A percentile compares a stretch with the other conserved stretches of the same genome.
phyloP scores from a whole-genome alignment of 1,139 yeast species.

The Taphrina wiesneri region DNA sequence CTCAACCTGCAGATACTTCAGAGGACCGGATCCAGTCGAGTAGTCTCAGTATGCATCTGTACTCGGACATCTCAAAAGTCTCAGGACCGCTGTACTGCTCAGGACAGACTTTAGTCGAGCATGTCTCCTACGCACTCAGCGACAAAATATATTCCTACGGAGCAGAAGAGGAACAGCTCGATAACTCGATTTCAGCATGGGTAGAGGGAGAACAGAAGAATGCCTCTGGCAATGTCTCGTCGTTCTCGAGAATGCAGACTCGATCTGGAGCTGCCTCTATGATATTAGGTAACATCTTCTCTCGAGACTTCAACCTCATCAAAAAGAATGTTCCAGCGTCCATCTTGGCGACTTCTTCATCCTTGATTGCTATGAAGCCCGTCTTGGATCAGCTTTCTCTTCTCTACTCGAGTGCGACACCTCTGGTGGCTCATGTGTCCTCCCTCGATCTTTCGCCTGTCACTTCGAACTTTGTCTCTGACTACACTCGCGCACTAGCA shows the following conservation, averaged over 20 bases:
- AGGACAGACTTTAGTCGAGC: conserved; percentile 65
- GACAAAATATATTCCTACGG: conserved; percentile 70
- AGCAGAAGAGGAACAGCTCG: conserved; percentile 63
- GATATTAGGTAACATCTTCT: conserved; percentile 68
- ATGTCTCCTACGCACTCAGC: conserved; percentile 64
- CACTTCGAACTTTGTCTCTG: conserved; percentile 58
- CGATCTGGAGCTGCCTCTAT: conserved; percentile 84
- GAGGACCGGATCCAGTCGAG: background rate
- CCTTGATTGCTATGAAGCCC: conserved; percentile 68
- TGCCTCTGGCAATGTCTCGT: conserved; percentile 59
- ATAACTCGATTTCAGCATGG: conserved; percentile 66
- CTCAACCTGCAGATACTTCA: background rate
- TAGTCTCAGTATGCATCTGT: conserved; percentile 16
- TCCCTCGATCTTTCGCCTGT: conserved; percentile 67
- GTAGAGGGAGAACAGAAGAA: conserved; percentile 53
- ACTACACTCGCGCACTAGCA: conserved; percentile 64
- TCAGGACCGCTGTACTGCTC: conserved; percentile 58
- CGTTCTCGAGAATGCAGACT: conserved; percentile 63
- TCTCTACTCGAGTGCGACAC: conserved; percentile 42
- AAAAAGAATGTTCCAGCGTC: conserved; percentile 43
- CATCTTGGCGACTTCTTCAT: conserved; percentile 67
- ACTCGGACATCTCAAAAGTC: conserved; percentile 42
- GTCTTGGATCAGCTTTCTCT: conserved; percentile 50
- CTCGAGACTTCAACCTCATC: conserved; percentile 45
- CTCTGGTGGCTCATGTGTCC: conserved; percentile 67